Base-by-base conservation (phyloP, 139 green algal genomes). In the Volvox reticuliferus region DNA sequence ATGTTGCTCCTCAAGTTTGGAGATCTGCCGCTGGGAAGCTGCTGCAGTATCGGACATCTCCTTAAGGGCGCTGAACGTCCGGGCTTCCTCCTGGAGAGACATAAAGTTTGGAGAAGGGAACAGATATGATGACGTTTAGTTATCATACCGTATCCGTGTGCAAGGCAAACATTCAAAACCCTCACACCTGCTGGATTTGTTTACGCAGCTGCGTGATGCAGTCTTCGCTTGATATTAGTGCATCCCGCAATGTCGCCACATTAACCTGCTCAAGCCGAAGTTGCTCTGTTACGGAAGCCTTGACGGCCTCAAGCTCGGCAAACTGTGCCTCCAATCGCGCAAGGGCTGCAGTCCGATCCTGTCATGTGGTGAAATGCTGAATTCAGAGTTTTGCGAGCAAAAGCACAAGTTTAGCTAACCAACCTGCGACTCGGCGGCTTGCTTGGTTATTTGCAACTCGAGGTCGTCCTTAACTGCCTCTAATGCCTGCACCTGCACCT, bases 1-100 rank as follows among this genome's bases (percentile, higher is more conserved):
- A 17, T 91, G 87, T 32, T 86, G 61, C 33, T 91, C 87, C 77
- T 91, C 77, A 32, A 91, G 62, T 61, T 86, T 28, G 0, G 86
- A 26, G 6, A 90, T 75, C 73, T 90, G 71, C 30, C 73, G 86
- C 50, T 90, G 73, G 13, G 71, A 35, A 14, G 30, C 71, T 6
- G 55, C 73, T 12, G 73, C 73, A 14, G 3, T 90, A 22, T 62
- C 86, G 0, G 71, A 62, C 73, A 77, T 83, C n/a, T 83, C 50
- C 12, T 55, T 77, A 2, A 75, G 71, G 0, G 73, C 36, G 22
- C 2, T 22, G 12, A 77, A 33, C 12, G 30, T 55, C 0, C 73
- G 50, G 1, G 71, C 19, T 33, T 90, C 50, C 86, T 90, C 86
- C 86, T 90, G 86, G 17, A 44, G 17, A 17, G 33, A 13, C 16